Percentiles rank a stretch among this genome's conserved stretches.
These are phyloP conservation scores for Cercophora samala DNA, from an alignment of 495 filamentous ascomycete species.

Conservation along the genomic window DNA sequence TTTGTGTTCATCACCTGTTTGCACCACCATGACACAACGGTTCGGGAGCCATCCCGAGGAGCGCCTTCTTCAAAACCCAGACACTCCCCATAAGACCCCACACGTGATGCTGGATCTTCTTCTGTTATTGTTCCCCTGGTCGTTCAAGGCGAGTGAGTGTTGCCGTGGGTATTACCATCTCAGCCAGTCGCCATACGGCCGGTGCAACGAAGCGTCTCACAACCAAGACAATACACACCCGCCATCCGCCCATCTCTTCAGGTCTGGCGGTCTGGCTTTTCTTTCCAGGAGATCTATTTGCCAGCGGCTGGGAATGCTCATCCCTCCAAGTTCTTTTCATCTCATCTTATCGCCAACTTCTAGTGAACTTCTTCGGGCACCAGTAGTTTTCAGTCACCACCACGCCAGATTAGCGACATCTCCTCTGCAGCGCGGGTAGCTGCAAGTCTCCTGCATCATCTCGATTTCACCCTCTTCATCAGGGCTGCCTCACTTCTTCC, in stretches of 20 bases:
- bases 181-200: background rate
- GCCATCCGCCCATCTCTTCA: background rate
- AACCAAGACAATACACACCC: conserved; percentile 2
- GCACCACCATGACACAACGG: conserved; percentile 6
- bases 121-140: conserved; percentile 8
- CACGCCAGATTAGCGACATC: background rate
- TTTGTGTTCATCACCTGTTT: background rate
- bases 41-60: background rate
- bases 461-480: background rate
- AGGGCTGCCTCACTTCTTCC: background rate
- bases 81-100: background rate
- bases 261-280: background rate
- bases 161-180: background rate
- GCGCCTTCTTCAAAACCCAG: background rate
- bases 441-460: conserved; percentile 4
- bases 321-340: background rate
- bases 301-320: background rate
- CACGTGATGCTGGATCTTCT: background rate
- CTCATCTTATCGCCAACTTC: background rate
- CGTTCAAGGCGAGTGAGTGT: background rate
- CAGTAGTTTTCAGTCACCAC: background rate
- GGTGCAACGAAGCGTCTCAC: conserved; percentile 10
- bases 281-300: background rate
- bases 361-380: background rate
- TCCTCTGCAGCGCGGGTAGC: conserved; percentile 1